Percentiles rank a stretch among this genome's conserved stretches.
phyloP scores from a whole-genome alignment of 352 stramenopile genomes.

The Phytophthora citrophthora region DNA sequence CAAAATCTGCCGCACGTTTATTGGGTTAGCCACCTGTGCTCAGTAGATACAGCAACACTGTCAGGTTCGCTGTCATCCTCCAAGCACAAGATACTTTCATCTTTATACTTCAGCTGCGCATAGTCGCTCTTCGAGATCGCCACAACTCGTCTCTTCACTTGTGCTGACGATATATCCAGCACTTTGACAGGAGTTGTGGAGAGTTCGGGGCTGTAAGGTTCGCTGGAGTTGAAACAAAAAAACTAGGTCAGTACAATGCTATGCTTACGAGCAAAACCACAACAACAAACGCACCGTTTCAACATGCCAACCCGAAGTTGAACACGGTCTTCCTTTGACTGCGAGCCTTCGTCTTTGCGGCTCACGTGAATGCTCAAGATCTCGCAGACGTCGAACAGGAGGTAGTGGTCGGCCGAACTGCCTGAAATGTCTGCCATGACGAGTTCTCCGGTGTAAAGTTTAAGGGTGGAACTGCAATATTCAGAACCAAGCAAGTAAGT shows the following conservation, averaged over 20 bases:
- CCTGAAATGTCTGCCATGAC: slow-evolving; percentile 74
- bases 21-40: slow-evolving; percentile 29
- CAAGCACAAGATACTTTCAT: slow-evolving; percentile 84
- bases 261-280: not conserved
- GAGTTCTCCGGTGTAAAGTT: slow-evolving; percentile 74
- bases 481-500: slow-evolving; percentile 1
- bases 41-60: slow-evolving; percentile 5
- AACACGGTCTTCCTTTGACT: slow-evolving; percentile 37
- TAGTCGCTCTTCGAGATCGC: slow-evolving; percentile 74
- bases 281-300: slow-evolving; percentile 51
- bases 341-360: slow-evolving; percentile 30
- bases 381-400: slow-evolving; percentile 84
- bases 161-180: slow-evolving; percentile 56
- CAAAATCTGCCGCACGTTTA: slow-evolving; percentile 9
- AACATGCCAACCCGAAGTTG: slow-evolving; percentile 68
- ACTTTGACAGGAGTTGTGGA: slow-evolving; percentile 46
- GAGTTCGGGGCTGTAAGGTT: slow-evolving; percentile 60
- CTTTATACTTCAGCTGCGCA: slow-evolving; percentile 60
- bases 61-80: slow-evolving; percentile 29
- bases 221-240: slow-evolving; percentile 30
- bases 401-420: slow-evolving; percentile 67
- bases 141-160: slow-evolving; percentile 77
- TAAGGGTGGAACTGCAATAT: slow-evolving; percentile 47
- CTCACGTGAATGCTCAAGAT: slow-evolving; percentile 68
- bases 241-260: slow-evolving; percentile 1